A percentile compares a stretch with the other conserved stretches of the same genome.
Evolutionary conservation across 257 asterid genomes (phyloP).

Genomic region (Parsonsia alboflavescens): DNA sequence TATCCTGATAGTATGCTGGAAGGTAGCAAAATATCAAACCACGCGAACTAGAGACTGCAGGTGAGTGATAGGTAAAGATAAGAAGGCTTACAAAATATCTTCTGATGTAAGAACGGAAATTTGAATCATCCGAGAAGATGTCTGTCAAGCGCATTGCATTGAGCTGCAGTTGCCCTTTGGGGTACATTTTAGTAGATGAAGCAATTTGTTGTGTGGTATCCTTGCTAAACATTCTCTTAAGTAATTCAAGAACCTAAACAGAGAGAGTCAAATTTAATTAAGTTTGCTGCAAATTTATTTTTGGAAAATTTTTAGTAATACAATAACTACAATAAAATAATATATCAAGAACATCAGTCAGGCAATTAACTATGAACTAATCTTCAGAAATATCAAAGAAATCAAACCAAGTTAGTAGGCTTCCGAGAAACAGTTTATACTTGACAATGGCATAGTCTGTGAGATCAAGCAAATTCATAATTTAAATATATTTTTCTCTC

Average conservation of each 20-base stretch:
- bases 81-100: slow-evolving; percentile 62
- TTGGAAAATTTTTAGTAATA: not conserved
- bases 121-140: slow-evolving; percentile 94
- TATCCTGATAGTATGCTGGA: not conserved
- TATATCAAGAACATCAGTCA: not conserved
- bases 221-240: slow-evolving; percentile 75
- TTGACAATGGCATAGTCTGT: not conserved
- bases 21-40: not conserved
- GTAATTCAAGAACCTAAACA: slow-evolving; percentile 71
- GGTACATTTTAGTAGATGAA: slow-evolving; percentile 48
- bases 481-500: not conserved
- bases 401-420: not conserved
- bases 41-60: not conserved
- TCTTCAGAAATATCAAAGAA: not conserved
- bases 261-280: not conserved
- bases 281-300: not conserved
- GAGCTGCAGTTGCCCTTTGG: slow-evolving; percentile 85
- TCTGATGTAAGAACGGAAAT: slow-evolving; percentile 73
- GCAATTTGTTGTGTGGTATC: slow-evolving; percentile 37
- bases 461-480: not conserved
- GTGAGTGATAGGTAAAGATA: not conserved
- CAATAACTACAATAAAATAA: not conserved
- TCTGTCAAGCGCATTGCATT: slow-evolving; percentile 94
- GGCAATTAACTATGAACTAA: not conserved
- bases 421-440: not conserved